Conservation (phyloP, 352 stramenopile species). For the Phytopythium cucurbitacearum region DNA sequence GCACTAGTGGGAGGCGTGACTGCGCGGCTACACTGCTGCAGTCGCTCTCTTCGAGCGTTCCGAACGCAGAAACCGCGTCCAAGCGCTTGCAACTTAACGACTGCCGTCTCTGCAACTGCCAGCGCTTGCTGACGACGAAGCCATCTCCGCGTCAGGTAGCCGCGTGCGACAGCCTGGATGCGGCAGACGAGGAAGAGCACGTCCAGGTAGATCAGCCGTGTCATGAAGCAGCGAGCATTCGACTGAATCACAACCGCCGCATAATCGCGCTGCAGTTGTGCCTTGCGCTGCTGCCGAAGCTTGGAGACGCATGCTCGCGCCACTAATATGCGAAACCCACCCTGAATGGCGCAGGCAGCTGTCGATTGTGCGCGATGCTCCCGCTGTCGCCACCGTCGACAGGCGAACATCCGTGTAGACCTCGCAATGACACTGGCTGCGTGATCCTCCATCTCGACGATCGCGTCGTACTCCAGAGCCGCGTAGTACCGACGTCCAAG, state of each 20-base stretch:
- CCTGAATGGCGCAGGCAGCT: constrained; percentile 44
- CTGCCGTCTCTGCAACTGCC: not conserved
- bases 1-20: not conserved
- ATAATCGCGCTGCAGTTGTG: constrained; percentile 13
- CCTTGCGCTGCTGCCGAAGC: constrained; percentile 6
- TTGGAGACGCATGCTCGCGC: constrained; percentile 13
- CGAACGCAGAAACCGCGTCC: constrained; percentile 30
- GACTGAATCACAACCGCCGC: constrained; percentile 54
- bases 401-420: constrained; percentile 26
- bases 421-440: constrained; percentile 38
- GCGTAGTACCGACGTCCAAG: constrained; percentile 15
- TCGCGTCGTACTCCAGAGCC: constrained; percentile 12
- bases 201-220: constrained; percentile 75
- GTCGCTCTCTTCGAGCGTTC: constrained; percentile 3
- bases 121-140: not conserved
- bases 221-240: constrained; percentile 47
- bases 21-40: not conserved
- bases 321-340: constrained; percentile 23
- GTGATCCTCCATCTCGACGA: constrained; percentile 11
- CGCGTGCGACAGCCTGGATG: constrained; percentile 68
- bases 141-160: constrained; percentile 44
- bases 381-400: constrained; percentile 18
- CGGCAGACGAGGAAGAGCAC: constrained; percentile 77
- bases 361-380: constrained; percentile 22
- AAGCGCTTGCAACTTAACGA: constrained; percentile 37